Conservation (phyloP, 163 green algal species). For the Coccomyxa subellipsoidea region DNA sequence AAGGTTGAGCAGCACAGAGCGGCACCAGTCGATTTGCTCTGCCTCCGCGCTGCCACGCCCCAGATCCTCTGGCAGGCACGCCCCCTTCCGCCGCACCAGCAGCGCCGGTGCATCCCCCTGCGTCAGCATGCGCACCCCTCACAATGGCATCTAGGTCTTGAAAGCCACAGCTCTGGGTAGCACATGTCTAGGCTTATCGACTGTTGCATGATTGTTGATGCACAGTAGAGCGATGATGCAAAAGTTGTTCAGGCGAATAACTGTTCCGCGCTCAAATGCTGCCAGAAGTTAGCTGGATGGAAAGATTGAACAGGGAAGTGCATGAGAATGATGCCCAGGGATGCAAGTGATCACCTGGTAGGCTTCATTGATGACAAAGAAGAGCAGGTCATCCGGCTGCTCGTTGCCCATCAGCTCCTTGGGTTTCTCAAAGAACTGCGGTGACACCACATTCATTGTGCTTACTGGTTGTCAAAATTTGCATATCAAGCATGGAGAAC, state of each 20-base stretch:
- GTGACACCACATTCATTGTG: background rate
- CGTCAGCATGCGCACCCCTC: too few species aligned
- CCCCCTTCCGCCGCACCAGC: conserved; percentile 8
- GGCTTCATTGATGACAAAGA: conserved; percentile 6
- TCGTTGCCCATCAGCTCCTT: background rate
- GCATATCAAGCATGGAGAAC: too few species aligned
- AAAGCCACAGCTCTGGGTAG: too few species aligned
- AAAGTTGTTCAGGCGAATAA: too few species aligned
- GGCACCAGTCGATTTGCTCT: conserved; percentile 5
- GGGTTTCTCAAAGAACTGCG: conserved; percentile 15
- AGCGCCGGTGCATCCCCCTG: background rate
- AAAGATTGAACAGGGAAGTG: too few species aligned
- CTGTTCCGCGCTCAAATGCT: too few species aligned
- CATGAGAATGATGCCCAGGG: background rate
- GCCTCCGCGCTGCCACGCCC: background rate
- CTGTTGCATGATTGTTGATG: too few species aligned
- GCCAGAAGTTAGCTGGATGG: too few species aligned
- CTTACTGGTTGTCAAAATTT: background rate
- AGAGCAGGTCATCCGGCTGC: conserved; percentile 9
- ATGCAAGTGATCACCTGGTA: conserved; percentile 8
- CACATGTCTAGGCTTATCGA: too few species aligned
- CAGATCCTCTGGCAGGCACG: background rate
- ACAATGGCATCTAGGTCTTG: too few species aligned
- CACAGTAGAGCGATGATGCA: too few species aligned
- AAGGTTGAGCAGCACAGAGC: conserved; percentile 13